Evolutionary conservation across 352 stramenopile genomes (phyloP).

Genomic region (Phytophthora ramorum): DNA sequence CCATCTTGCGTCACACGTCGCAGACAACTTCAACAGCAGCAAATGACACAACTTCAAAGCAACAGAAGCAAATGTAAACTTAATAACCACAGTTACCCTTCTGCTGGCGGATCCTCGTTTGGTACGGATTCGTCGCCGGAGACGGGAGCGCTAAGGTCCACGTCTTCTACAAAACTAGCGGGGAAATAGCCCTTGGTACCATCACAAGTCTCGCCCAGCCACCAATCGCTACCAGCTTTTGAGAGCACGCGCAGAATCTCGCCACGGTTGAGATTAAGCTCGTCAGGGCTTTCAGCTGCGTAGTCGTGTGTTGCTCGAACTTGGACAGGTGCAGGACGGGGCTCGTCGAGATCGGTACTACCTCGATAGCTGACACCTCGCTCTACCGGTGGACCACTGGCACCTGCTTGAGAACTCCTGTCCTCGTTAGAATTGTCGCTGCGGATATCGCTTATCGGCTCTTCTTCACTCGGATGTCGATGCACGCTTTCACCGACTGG

Average conservation of each 20-base stretch:
- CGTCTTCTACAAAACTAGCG: constrained; percentile 48
- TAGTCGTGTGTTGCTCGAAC: constrained; percentile 16
- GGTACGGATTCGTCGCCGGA: constrained; percentile 1
- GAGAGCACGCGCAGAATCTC: constrained; percentile 68
- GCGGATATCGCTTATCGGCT: background rate
- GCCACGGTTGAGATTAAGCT: constrained; percentile 54
- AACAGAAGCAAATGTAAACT: background rate
- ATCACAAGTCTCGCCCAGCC: constrained; percentile 68
- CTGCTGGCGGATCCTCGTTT: constrained; percentile 10
- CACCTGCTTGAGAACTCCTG: background rate
- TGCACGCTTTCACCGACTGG: background rate
- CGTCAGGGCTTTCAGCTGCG: constrained; percentile 42
- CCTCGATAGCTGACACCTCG: constrained; percentile 3
- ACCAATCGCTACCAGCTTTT: constrained; percentile 61
- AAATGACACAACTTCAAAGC: background rate
- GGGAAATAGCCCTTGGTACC: constrained; percentile 68
- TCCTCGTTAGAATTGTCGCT: background rate
- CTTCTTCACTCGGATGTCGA: background rate
- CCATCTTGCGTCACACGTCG: constrained; percentile 32
- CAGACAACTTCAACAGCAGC: constrained; percentile 24
- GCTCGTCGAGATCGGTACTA: background rate
- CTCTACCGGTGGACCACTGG: background rate
- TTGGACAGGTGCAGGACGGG: constrained; percentile 1
- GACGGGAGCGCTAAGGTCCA: constrained; percentile 9
- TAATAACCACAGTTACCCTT: constrained; percentile 11